Evolutionary conservation across 2,329 filamentous ascomycete species (phyloP).

Genomic region (Didymella segeticola): DNA sequence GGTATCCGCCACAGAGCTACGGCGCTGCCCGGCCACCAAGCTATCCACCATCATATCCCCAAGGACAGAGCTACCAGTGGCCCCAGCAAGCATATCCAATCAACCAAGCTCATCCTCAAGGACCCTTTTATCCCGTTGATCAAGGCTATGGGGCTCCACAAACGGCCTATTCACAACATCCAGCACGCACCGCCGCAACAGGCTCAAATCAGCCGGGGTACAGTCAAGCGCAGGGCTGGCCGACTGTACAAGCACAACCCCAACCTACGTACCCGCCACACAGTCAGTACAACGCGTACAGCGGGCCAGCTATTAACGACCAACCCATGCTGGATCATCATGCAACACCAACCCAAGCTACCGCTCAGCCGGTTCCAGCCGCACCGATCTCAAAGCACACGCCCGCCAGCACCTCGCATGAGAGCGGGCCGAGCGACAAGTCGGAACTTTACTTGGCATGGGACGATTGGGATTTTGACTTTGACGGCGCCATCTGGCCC

Average conservation of each 20-base stretch:
- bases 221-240: slow-evolving; percentile 34
- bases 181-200: slow-evolving; percentile 23
- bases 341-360: slow-evolving; percentile 38
- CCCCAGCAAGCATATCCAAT: slow-evolving; percentile 32
- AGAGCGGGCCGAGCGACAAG: slow-evolving; percentile 30
- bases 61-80: slow-evolving; percentile 36
- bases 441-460: slow-evolving; percentile 43
- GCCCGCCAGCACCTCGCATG: slow-evolving; percentile 25
- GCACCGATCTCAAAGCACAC: slow-evolving; percentile 15
- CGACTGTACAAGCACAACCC: slow-evolving; percentile 17
- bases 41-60: slow-evolving; percentile 30
- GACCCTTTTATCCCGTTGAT: slow-evolving; percentile 24
- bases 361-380: slow-evolving; percentile 29
- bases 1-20: slow-evolving; percentile 35
- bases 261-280: slow-evolving; percentile 25
- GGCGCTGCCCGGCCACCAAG: slow-evolving; percentile 27
- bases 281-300: slow-evolving; percentile 25
- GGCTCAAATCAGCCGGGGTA: slow-evolving; percentile 35
- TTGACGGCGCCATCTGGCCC: slow-evolving; percentile 54
- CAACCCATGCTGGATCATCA: slow-evolving; percentile 30
- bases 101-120: slow-evolving; percentile 32
- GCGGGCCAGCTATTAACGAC: slow-evolving; percentile 14
- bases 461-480: slow-evolving; percentile 54
- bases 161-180: slow-evolving; percentile 28
- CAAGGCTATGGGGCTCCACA: slow-evolving; percentile 34